These are phyloP conservation scores for Eragrostis curvula DNA, from an alignment of 176 grass and related monocot species.

Conservation along the genomic window DNA sequence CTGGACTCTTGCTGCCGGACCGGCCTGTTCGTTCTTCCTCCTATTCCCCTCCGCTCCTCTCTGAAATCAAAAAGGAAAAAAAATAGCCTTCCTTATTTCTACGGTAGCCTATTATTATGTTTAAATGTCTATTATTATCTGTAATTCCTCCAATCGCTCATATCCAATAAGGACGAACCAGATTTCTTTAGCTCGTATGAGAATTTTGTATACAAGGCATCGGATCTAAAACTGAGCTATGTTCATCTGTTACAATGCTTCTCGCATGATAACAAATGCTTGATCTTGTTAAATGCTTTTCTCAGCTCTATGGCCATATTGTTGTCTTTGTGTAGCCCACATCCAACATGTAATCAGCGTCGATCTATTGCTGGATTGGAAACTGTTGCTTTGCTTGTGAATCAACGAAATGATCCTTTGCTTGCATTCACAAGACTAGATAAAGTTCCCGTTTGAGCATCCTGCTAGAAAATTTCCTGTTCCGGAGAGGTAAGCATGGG, in stretches of 20 bases:
- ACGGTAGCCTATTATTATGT: slow-evolving; percentile 40
- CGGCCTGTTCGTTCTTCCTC: slow-evolving; percentile 47
- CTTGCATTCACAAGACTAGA: not conserved
- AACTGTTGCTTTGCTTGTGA: not conserved
- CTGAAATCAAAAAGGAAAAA: not conserved
- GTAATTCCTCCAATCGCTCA: slow-evolving; percentile 56
- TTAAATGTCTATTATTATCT: slow-evolving; percentile 65
- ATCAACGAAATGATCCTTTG: not conserved
- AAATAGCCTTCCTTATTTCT: not conserved
- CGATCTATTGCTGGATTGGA: not conserved
- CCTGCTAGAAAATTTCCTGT: not conserved
- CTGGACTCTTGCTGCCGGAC: slow-evolving; percentile 11
- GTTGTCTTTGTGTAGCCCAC: not conserved
- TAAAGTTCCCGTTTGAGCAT: not conserved
- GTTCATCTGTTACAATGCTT: not conserved
- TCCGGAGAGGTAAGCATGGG: not conserved
- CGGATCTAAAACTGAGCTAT: slow-evolving; percentile 24
- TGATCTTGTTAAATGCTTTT: no score
- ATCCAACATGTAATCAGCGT: not conserved
- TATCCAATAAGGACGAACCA: slow-evolving; percentile 57
- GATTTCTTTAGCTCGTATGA: slow-evolving; percentile 43
- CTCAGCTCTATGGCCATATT: no score
- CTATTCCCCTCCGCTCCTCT: not conserved
- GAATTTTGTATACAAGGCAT: slow-evolving; percentile 51
- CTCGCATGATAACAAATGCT: not conserved